Evolutionary conservation across 495 filamentous ascomycete genomes (phyloP).

Genomic region (Elaphomyces granulatus): DNA sequence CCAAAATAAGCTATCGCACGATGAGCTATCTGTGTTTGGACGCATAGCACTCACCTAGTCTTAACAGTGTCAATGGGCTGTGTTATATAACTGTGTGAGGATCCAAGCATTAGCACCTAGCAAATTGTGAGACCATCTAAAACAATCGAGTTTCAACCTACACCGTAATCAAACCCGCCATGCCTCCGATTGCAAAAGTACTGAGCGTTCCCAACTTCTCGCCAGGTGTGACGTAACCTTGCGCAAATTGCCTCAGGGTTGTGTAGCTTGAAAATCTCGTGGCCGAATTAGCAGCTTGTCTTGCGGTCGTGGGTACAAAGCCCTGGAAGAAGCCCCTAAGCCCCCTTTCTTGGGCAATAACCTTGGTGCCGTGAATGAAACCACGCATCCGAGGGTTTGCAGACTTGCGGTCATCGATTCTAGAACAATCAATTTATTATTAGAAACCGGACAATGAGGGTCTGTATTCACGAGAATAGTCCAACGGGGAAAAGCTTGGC

Average conservation of each 20-base stretch:
- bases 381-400: constrained; percentile 77
- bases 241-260: constrained; percentile 74
- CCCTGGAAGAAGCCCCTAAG: constrained; percentile 91
- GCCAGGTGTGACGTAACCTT: constrained; percentile 82
- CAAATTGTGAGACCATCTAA: background rate
- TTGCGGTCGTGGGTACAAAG: constrained; percentile 84
- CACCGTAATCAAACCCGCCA: constrained; percentile 87
- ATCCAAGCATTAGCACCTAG: constrained; percentile 2
- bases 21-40: background rate
- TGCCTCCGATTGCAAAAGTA: constrained; percentile 82
- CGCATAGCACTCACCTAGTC: constrained; percentile 60
- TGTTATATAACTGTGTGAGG: constrained; percentile 39
- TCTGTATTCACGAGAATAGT: too few species aligned
- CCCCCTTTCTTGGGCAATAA: constrained; percentile 80
- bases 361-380: constrained; percentile 75
- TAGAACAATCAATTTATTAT: too few species aligned
- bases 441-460: too few species aligned
- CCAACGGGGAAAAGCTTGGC: background rate
- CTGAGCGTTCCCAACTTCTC: constrained; percentile 84
- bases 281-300: constrained; percentile 90
- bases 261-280: constrained; percentile 84
- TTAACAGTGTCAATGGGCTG: constrained; percentile 94
- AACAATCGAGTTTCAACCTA: constrained; percentile 33
- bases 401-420: constrained; percentile 90
- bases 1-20: constrained; percentile 5